Evolutionary conservation across 805 yeast genomes (phyloP).

Genomic region (Wickerhamomyces bovis): DNA sequence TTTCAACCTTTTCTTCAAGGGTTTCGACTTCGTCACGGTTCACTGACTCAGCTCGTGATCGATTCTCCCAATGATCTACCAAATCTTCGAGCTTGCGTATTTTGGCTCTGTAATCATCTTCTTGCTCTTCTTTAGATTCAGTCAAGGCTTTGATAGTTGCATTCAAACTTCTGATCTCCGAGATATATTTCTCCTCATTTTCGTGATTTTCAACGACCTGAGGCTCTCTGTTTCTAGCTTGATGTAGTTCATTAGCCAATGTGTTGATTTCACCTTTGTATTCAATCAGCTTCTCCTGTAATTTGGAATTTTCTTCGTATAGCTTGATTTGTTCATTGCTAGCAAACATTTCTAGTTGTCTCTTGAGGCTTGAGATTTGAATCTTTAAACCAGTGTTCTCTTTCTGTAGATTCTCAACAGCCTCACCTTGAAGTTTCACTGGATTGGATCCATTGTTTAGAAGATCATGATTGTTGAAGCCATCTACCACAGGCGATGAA

Average conservation of each 20-base stretch:
- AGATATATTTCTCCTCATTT: conserved; percentile 2
- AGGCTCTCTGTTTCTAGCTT: conserved; percentile 3
- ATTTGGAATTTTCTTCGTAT: conserved; percentile 31
- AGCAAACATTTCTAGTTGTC: conserved; percentile 31
- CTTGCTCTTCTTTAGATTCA: conserved; percentile 1
- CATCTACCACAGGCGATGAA: conserved; percentile 16
- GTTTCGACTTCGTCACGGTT: conserved; percentile 6
- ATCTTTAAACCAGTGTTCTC: conserved; percentile 41
- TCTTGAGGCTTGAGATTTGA: conserved; percentile 35
- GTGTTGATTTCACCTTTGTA: conserved; percentile 17
- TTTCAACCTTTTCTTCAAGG: conserved; percentile 18
- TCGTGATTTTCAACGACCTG: neutral
- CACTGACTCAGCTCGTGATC: neutral
- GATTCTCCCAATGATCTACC: neutral
- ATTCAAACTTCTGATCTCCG: conserved; percentile 8
- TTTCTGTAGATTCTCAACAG: conserved; percentile 28
- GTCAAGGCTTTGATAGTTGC: neutral
- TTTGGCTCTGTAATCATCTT: neutral
- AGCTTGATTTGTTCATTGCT: conserved; percentile 34
- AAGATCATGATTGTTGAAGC: conserved; percentile 14
- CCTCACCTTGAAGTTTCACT: conserved; percentile 25
- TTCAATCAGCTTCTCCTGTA: conserved; percentile 21
- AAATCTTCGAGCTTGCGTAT: neutral
- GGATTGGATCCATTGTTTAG: conserved; percentile 25
- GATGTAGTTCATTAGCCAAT: conserved; percentile 4